Percentiles rank a stretch among this genome's conserved stretches.
phyloP scores from a whole-genome alignment of 2,329 filamentous ascomycete genomes.

The Venturiaceae sp. region DNA sequence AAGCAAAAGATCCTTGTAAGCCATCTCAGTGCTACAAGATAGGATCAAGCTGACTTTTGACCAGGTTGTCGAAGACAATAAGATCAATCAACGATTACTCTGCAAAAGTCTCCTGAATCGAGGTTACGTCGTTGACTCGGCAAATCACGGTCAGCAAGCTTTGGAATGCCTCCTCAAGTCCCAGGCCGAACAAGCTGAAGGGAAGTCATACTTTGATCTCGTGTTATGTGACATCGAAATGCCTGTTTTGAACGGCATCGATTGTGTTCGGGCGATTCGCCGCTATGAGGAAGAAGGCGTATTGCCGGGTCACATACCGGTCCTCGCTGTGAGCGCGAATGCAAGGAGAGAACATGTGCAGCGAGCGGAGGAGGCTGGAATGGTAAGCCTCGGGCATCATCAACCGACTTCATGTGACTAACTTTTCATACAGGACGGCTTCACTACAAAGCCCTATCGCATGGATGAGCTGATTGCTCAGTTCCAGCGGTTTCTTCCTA shows the following conservation, averaged over 20 bases:
- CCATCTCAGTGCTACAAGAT: too few relatives aligned
- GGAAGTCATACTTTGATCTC: constrained; percentile 13
- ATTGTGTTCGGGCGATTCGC: constrained; percentile 21
- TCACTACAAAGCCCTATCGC: constrained; percentile 8
- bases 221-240: constrained; percentile 28
- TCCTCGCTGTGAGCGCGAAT: constrained; percentile 27
- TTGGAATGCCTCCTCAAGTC: neutral
- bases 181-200: neutral
- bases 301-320: constrained; percentile 19
- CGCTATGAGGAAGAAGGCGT: constrained; percentile 18
- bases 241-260: constrained; percentile 27
- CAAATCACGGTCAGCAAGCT: constrained; percentile 8
- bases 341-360: constrained; percentile 23
- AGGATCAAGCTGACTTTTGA: neutral
- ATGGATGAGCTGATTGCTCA: constrained; percentile 2
- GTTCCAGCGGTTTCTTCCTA: neutral
- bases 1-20: neutral
- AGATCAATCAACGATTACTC: constrained; percentile 8
- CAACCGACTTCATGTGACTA: too few relatives aligned
- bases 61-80: constrained; percentile 9
- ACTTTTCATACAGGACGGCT: neutral
- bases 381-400: constrained; percentile 13
- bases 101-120: neutral
- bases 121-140: constrained; percentile 4
- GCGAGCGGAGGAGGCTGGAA: constrained; percentile 19